Percentiles rank a stretch among this genome's conserved stretches.
Conservation (phyloP, 1,284 basidiomycete genomes). For the Tausonia pullulans region DNA sequence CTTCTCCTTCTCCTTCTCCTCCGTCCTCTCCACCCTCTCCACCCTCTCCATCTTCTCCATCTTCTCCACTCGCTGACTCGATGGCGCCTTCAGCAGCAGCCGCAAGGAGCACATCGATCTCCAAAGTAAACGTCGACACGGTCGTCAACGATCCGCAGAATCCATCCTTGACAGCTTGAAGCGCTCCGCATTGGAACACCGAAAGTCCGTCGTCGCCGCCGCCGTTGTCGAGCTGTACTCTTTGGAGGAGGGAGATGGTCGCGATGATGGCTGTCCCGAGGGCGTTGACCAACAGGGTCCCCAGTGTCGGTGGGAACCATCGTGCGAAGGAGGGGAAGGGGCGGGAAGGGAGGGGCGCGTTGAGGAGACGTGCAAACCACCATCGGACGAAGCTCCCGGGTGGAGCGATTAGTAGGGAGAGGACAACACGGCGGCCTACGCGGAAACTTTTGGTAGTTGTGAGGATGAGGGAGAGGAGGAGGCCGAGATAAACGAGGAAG, state of each 20-base stretch:
- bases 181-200: slow-evolving; percentile 47
- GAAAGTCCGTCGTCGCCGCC: slow-evolving; percentile 19
- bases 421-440: slow-evolving; percentile 66
- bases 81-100: slow-evolving; percentile 27
- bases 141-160: slow-evolving; percentile 94
- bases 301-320: slow-evolving; percentile 53
- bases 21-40: slow-evolving; percentile 41
- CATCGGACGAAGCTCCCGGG: slow-evolving; percentile 82
- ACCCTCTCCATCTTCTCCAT: slow-evolving; percentile 32
- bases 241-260: slow-evolving; percentile 58
- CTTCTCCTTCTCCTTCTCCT: neutral
- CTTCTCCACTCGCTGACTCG: slow-evolving; percentile 28
- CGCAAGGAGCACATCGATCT: slow-evolving; percentile 31
- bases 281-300: slow-evolving; percentile 80
- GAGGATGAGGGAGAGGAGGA: slow-evolving; percentile 42
- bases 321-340: slow-evolving; percentile 35
- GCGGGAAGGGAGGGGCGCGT: neutral
- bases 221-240: slow-evolving; percentile 19
- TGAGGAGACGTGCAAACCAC: slow-evolving; percentile 43
- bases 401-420: slow-evolving; percentile 80
- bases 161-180: slow-evolving; percentile 75
- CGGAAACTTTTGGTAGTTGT: slow-evolving; percentile 55
- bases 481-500: slow-evolving; percentile 29
- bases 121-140: slow-evolving; percentile 83
- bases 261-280: slow-evolving; percentile 66